phyloP scores from a whole-genome alignment of 768 basidiomycete genomes.

The Leccinum rimulosum region DNA sequence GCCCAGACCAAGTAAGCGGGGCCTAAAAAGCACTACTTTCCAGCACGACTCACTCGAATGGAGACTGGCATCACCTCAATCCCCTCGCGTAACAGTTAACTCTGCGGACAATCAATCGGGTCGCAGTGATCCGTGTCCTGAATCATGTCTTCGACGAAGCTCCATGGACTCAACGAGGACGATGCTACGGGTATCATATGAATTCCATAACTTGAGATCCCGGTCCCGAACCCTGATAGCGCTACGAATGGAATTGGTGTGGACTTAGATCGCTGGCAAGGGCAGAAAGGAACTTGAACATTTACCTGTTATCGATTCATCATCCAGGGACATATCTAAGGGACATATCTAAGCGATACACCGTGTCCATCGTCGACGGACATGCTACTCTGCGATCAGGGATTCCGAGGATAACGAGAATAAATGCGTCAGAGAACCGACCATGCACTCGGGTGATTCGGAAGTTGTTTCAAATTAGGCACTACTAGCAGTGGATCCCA shows the following conservation, averaged over 20 bases:
- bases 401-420: constrained; percentile 8
- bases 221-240: not conserved
- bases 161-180: constrained; percentile 8
- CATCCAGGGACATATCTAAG: constrained; percentile 6
- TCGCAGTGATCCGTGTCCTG: not conserved
- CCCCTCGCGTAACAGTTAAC: not conserved
- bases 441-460: not conserved
- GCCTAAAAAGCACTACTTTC: not conserved
- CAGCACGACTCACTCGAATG: not conserved
- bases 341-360: constrained; percentile 3
- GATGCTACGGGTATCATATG: constrained; percentile 1
- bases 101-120: not conserved
- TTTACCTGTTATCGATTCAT: not conserved
- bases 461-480: constrained; percentile 3
- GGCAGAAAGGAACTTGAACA: not conserved
- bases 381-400: constrained; percentile 8
- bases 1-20: not conserved
- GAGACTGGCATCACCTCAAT: not conserved
- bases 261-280: not conserved
- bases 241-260: constrained; percentile 8
- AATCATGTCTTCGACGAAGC: not conserved
- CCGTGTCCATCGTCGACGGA: constrained; percentile 1
- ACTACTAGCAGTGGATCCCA: not conserved
- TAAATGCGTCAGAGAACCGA: not conserved
- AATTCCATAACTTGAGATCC: constrained; percentile 11